Conservation (phyloP, 225 moss, liverwort and hornwort species). For the Ulota crispa region DNA sequence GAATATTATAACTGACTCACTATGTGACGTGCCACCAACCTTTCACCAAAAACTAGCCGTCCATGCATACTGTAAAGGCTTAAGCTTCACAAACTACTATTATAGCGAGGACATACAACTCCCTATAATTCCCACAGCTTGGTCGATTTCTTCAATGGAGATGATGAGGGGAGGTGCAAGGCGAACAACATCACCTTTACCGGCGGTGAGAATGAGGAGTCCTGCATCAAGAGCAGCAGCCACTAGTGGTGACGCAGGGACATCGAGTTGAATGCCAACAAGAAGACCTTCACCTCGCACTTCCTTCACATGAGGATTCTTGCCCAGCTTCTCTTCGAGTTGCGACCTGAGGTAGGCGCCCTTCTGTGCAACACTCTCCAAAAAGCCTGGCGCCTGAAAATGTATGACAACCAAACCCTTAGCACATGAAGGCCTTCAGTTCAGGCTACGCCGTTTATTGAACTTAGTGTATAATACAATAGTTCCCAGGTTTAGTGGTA, state of each 20-base stretch:
- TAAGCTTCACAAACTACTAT: not conserved
- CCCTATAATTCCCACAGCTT: constrained; percentile 62
- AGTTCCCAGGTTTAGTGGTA: no score
- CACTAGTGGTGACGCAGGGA: constrained; percentile 71
- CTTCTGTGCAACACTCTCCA: constrained; percentile 40
- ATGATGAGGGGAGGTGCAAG: constrained; percentile 81
- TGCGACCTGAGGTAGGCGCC: constrained; percentile 43
- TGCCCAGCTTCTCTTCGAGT: constrained; percentile 48
- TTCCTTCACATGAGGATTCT: constrained; percentile 71
- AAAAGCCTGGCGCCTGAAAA: constrained; percentile 49
- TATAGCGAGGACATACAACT: constrained; percentile 50
- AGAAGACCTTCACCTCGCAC: constrained; percentile 81
- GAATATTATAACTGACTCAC: no score
- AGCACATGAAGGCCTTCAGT: not conserved
- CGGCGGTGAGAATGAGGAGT: constrained; percentile 77
- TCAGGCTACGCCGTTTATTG: not conserved
- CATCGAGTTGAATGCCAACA: constrained; percentile 75
- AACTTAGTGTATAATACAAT: no score
- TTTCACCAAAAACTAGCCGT: no score
- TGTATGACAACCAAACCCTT: not conserved
- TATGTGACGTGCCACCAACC: no score
- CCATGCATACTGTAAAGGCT: not conserved
- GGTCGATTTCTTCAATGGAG: constrained; percentile 66
- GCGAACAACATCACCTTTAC: constrained; percentile 85
- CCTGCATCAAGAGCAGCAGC: constrained; percentile 66